These are phyloP conservation scores for Aspergillus pseudonomiae DNA, from an alignment of 2,329 filamentous ascomycete species.

Conservation along the genomic window DNA sequence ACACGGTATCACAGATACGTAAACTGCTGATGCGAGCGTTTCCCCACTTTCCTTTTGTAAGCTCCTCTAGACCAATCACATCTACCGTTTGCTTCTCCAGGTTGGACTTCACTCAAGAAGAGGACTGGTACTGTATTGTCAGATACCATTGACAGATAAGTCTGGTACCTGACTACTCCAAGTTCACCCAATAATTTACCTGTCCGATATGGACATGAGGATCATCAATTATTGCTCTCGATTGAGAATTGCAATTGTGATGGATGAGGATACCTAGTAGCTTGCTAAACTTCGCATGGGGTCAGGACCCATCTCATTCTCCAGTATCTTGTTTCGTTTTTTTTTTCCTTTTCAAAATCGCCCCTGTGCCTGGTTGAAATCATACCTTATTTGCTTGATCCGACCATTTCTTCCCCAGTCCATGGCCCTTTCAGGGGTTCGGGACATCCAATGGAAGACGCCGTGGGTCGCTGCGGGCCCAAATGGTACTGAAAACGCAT, in stretches of 20 bases:
- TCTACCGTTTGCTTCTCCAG: slow-evolving; percentile 23
- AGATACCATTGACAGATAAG: neutral
- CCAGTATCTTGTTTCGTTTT: neutral
- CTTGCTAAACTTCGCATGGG: neutral
- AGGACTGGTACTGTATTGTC: neutral
- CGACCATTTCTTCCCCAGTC: neutral
- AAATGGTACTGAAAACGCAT: neutral
- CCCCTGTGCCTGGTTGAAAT: neutral
- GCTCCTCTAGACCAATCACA: slow-evolving; percentile 28
- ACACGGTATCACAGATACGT: neutral
- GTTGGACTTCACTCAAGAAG: neutral
- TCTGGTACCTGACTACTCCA: slow-evolving; percentile 5
- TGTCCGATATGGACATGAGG: slow-evolving; percentile 16
- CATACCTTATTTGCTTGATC: neutral
- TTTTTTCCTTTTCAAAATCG: neutral
- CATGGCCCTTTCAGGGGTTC: neutral
- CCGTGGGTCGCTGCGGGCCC: slow-evolving; percentile 2
- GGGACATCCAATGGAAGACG: neutral
- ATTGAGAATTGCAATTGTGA: neutral
- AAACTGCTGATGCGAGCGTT: neutral
- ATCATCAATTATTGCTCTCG: slow-evolving; percentile 17
- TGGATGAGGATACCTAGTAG: neutral
- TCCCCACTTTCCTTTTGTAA: slow-evolving; percentile 30
- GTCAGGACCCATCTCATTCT: neutral
- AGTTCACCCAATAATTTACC: slow-evolving; percentile 8